A percentile compares a stretch with the other conserved stretches of the same genome.
phyloP scores from a whole-genome alignment of 106 monocot species.

The Cymbidium sinense region DNA sequence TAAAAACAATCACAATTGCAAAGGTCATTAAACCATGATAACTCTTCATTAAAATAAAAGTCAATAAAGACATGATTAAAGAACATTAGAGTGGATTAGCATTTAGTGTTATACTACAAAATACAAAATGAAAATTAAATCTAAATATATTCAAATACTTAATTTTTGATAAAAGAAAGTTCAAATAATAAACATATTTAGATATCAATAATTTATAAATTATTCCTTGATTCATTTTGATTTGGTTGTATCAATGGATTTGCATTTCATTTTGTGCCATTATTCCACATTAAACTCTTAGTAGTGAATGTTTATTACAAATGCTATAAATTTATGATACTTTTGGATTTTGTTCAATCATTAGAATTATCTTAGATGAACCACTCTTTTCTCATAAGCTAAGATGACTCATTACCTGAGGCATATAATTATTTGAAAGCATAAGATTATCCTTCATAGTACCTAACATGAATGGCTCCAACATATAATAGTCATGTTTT shows the following conservation, averaged over 20 bases:
- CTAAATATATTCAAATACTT: too few relatives aligned
- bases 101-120: neutral
- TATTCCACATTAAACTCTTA: neutral
- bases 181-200: too few relatives aligned
- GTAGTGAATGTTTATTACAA: neutral
- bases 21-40: neutral
- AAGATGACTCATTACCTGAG: slow-evolving; percentile 32
- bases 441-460: slow-evolving; percentile 15
- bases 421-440: slow-evolving; percentile 29
- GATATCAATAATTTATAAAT: too few relatives aligned
- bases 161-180: too few relatives aligned
- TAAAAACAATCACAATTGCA: neutral
- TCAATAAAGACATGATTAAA: neutral
- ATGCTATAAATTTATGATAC: neutral
- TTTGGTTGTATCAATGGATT: too few relatives aligned
- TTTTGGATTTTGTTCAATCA: neutral
- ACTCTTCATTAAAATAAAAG: neutral
- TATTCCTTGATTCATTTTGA: too few relatives aligned
- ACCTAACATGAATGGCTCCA: slow-evolving; percentile 39
- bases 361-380: neutral
- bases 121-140: neutral
- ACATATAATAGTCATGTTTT: slow-evolving; percentile 51
- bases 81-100: neutral
- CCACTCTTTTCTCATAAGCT: neutral
- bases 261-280: too few relatives aligned